A percentile compares a stretch with the other conserved stretches of the same genome.
Evolutionary conservation across 768 basidiomycete species (phyloP).

Genomic region (Mycena maculata): DNA sequence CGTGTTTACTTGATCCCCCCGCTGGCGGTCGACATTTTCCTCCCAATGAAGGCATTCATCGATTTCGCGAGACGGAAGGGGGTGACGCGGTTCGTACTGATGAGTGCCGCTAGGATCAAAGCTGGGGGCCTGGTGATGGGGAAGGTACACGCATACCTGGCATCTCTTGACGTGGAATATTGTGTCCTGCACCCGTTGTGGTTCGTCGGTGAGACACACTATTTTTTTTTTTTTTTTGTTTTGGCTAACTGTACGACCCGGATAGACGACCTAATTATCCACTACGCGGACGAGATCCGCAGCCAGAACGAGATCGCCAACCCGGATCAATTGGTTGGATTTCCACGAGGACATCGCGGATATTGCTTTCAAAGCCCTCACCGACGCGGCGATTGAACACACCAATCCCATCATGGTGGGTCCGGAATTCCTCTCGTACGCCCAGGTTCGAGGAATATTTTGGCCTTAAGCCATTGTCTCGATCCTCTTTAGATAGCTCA

Average conservation of each 20-base stretch:
- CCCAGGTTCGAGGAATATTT: slow-evolving; percentile 39
- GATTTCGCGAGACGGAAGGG: too few relatives aligned
- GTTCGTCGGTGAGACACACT: slow-evolving; percentile 51
- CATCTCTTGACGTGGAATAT: slow-evolving; percentile 45
- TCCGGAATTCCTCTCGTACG: slow-evolving; percentile 44
- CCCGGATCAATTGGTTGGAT: slow-evolving; percentile 46
- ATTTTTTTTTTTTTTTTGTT: neutral
- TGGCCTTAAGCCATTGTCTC: neutral
- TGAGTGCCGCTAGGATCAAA: slow-evolving; percentile 40
- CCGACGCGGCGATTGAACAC: slow-evolving; percentile 38
- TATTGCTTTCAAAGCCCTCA: slow-evolving; percentile 45
- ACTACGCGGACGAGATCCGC: slow-evolving; percentile 36
- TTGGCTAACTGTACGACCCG: neutral
- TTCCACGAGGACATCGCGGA: slow-evolving; percentile 47
- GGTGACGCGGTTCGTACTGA: slow-evolving; percentile 48
- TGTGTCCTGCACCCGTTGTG: slow-evolving; percentile 49
- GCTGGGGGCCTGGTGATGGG: slow-evolving; percentile 42
- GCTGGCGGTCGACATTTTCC: slow-evolving; percentile 27
- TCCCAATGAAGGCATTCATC: slow-evolving; percentile 40
- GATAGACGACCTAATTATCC: slow-evolving; percentile 44
- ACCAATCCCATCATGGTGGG: slow-evolving; percentile 48
- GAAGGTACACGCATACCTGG: slow-evolving; percentile 50
- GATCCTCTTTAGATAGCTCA: slow-evolving; percentile 36
- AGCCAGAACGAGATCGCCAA: slow-evolving; percentile 41
- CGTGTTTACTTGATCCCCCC: slow-evolving; percentile 48